Base-by-base conservation (phyloP, 2,329 filamentous ascomycete genomes). In the Ramichloridium luteum region DNA sequence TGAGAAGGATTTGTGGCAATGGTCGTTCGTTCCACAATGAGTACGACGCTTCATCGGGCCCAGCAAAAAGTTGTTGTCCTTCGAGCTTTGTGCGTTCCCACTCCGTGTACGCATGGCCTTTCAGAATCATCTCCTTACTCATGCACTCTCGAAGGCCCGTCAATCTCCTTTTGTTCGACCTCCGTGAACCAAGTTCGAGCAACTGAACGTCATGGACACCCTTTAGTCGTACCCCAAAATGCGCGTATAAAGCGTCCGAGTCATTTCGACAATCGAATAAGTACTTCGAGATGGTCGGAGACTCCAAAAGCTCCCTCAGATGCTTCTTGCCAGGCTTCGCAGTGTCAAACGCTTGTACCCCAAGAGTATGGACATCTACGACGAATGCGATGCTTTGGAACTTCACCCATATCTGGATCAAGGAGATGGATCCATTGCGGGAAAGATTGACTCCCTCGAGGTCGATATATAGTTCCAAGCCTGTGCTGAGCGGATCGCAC, bases 221-320 rank as follows among this genome's bases (percentile, higher is more conserved):
- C 0, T 40, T 37, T 0, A 75, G 41, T 0, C 34, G 13, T 36
- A 76, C 55, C 0, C 44, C 23, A 38, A 53, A 72, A 23, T 60
- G 62, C 26, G 26, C 46, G 44, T 56, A 70, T 0, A 77, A 50
- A 0, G 70, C 69, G 39, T 74, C 66, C 0, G 70, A 69, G 43
- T 74, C 68, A 40, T 66, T 69, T 2, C 70, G 65, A 11, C 75
- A 57, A 37, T 77, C 71, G 41, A 72, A 75, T 38, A 75, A 60
- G 14, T 66, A 62, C 40, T 74, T 74, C 0, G 53, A 48, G 11
- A 65, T 61, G 0, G 25, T 5, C 0, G 39, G 6, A 0, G 54
- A 59, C 46, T 73, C 62, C 1, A 74, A 48, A 8, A 74, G 57
- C 0, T 28, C 28, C 36, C 60, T 60, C 1, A 57, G 35, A 3